These are phyloP conservation scores for Casuarina cunninghamiana DNA, from an alignment of 306 rosid genomes.

Conservation along the genomic window DNA sequence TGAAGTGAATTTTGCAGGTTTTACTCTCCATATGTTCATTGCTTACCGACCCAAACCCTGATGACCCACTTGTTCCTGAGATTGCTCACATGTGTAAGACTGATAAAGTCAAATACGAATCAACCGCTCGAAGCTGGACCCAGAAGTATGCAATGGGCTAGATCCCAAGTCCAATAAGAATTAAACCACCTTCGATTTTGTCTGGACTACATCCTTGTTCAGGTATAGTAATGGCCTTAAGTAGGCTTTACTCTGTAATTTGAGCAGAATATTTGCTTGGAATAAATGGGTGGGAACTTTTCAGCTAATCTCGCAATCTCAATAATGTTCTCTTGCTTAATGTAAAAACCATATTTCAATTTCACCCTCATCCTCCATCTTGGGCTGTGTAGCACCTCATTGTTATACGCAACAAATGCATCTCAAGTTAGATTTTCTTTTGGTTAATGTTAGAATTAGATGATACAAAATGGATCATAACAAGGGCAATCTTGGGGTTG, in stretches of 20 bases:
- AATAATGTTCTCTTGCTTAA: not conserved
- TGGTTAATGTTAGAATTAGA: too few relatives aligned
- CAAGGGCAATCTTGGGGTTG: too few relatives aligned
- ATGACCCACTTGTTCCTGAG: slow-evolving; percentile 92
- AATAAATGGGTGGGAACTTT: slow-evolving; percentile 9
- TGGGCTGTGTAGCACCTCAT: slow-evolving; percentile 3
- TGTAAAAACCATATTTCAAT: not conserved
- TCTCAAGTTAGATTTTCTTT: too few relatives aligned
- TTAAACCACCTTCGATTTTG: not conserved
- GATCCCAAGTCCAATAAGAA: not conserved
- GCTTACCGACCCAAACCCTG: slow-evolving; percentile 89
- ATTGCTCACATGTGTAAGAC: slow-evolving; percentile 88
- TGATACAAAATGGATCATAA: too few relatives aligned
- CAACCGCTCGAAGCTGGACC: slow-evolving; percentile 89
- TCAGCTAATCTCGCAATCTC: not conserved
- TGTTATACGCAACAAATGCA: too few relatives aligned
- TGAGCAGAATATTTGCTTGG: slow-evolving; percentile 23
- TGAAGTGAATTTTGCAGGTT: slow-evolving; percentile 46
- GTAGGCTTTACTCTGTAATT: slow-evolving; percentile 35
- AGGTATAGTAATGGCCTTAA: slow-evolving; percentile 23
- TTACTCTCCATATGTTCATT: slow-evolving; percentile 82
- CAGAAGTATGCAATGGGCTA: slow-evolving; percentile 87
- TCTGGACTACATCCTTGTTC: not conserved
- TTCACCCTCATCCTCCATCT: not conserved
- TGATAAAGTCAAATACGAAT: slow-evolving; percentile 74